phyloP scores from a whole-genome alignment of 371 early-diverging fungal genomes.

The Mucor saturninus region DNA sequence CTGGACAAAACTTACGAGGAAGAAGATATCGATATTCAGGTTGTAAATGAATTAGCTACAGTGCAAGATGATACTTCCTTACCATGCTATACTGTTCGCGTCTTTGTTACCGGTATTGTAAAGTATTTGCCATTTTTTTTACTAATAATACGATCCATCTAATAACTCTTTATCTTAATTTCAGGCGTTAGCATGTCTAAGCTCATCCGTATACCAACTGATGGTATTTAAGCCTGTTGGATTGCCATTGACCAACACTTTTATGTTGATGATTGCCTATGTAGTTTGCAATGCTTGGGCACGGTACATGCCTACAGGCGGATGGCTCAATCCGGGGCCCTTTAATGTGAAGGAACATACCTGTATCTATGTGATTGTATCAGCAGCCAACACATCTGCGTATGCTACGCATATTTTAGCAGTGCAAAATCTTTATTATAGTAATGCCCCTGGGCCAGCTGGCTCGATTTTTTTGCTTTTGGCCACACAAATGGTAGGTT shows the following conservation, averaged over 20 bases:
- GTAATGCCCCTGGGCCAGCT: conserved; percentile 43
- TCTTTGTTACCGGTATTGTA: conserved; percentile 38
- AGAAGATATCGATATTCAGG: conserved; percentile 33
- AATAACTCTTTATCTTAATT: no score
- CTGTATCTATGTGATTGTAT: conserved; percentile 47
- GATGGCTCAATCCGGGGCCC: conserved; percentile 52
- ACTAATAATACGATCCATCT: no score
- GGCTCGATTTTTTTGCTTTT: conserved; percentile 59
- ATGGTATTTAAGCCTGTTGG: conserved; percentile 52
- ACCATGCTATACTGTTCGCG: conserved; percentile 36
- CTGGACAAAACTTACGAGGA: conserved; percentile 11
- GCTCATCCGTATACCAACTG: conserved; percentile 47
- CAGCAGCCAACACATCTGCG: conserved; percentile 45
- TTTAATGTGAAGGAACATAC: conserved; percentile 52
- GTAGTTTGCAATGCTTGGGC: conserved; percentile 44
- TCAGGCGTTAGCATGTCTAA: conserved; percentile 23
- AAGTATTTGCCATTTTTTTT: background rate
- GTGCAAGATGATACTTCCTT: conserved; percentile 42
- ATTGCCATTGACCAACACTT: conserved; percentile 42
- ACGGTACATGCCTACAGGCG: conserved; percentile 27
- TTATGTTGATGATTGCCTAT: conserved; percentile 51
- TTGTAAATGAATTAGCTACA: conserved; percentile 44
- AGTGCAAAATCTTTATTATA: conserved; percentile 59
- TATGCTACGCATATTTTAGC: conserved; percentile 59
- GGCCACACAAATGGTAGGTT: conserved; percentile 80